Percentiles rank a stretch among this genome's conserved stretches.
Evolutionary conservation across 2,329 filamentous ascomycete species (phyloP).

Genomic region (Lasiodiplodia sp.): DNA sequence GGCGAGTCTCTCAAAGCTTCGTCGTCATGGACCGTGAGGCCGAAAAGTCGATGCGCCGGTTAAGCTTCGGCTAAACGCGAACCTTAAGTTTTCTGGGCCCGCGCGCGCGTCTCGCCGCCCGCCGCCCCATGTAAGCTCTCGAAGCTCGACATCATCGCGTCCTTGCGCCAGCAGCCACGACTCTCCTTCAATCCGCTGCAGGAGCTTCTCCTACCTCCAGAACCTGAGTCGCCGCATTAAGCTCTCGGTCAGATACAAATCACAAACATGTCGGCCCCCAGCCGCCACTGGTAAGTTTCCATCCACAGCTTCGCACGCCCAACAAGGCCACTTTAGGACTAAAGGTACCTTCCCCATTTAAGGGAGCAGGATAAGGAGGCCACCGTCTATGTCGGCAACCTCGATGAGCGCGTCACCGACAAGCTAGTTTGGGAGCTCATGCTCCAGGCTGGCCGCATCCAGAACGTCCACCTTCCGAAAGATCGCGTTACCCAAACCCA

Average conservation of each 20-base stretch:
- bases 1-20: constrained; percentile 13
- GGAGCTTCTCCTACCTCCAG: neutral
- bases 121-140: constrained; percentile 19
- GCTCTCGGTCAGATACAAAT: neutral
- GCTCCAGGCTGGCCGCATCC: constrained; percentile 95
- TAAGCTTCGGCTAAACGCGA: neutral
- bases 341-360: neutral
- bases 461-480: constrained; percentile 97
- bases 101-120: constrained; percentile 23
- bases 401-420: constrained; percentile 94
- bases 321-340: neutral
- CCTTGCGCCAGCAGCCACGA: constrained; percentile 2
- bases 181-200: neutral
- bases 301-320: neutral
- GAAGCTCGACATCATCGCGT: constrained; percentile 24
- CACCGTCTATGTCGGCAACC: constrained; percentile 97
- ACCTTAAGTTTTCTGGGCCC: constrained; percentile 11
- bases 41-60: constrained; percentile 30
- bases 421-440: constrained; percentile 96
- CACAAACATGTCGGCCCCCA: constrained; percentile 24
- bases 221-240: neutral
- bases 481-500: constrained; percentile 96
- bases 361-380: constrained; percentile 93
- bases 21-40: constrained; percentile 23
- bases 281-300: constrained; percentile 27